Evolutionary conservation across 2,329 filamentous ascomycete genomes (phyloP), one percentile per base, ranked within the genome.

Genomic region (Ophidiomyces ophidiicola): DNA sequence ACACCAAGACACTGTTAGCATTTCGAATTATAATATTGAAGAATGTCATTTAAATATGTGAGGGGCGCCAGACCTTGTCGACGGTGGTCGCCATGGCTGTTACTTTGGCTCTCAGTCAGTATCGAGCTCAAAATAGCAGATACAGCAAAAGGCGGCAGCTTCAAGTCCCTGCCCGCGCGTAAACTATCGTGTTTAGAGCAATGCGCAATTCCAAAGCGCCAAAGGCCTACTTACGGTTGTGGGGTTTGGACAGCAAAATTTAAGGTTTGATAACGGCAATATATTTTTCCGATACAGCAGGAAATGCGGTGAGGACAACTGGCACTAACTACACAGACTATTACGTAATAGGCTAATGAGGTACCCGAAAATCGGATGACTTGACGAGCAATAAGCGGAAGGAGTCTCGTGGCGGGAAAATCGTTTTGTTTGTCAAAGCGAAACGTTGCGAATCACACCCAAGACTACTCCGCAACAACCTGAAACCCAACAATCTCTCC

Each of bases 61-160:
- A 17, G 20, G 35, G 31, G 17, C 31, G 25, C 55, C 72, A 51
- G 59, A 83, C 85, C 81, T 96, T 96, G 56, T 96, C 88, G 61
- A 94, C 86, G 29, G 88, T 96, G 45, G 88, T 96, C 72, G 88
- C 73, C 90, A 96, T 96, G 44, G 29, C 42, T 43, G 44, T 44
- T 31, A 37, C 19, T 25, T 25, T 17, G 28, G 30, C 17, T 32
- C 3, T 12, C n/a, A 26, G n/a, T n/a, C 30, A 5, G 17, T 32
- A 20, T 32, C 6, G 18, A 23, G 23, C 18, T 14, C 14, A 19
- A 3, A 38, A 31, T 32, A 12, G 21, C 15, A 20, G 11, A 10
- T 10, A n/a, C n/a, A 7, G 14, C 12, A 8, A 30, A 34, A 8
- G 33, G 26, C 41, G 15, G 24, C 18, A 29, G 15, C 32, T 36